Conservation (phyloP, 176 grass and related monocot genomes). For the Triticum monococcum region DNA sequence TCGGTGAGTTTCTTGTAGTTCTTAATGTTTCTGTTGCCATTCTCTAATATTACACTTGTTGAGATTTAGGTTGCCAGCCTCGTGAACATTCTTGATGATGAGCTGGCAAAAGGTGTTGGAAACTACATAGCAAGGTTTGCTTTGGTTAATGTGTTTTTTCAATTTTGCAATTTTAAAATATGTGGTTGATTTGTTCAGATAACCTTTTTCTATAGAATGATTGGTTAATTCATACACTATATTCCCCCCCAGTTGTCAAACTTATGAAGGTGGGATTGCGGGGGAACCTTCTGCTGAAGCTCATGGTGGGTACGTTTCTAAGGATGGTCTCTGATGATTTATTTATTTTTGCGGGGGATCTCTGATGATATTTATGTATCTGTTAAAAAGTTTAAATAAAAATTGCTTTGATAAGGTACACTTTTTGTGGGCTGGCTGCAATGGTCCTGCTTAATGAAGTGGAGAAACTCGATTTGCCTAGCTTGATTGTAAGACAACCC, state of each 20-base stretch:
- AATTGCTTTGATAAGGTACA: constrained; percentile 74
- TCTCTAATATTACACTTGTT: constrained; percentile 38
- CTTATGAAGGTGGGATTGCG: constrained; percentile 96
- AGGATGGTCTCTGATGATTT: constrained; percentile 4
- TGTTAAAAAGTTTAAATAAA: constrained; percentile 29
- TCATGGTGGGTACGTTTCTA: constrained; percentile 96
- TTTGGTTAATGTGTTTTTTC: background rate
- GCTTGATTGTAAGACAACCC: constrained; percentile 68
- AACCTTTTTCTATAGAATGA: constrained; percentile 18
- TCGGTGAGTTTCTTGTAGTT: constrained; percentile 52
- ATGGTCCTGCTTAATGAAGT: constrained; percentile 93
- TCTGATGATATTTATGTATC: constrained; percentile 17
- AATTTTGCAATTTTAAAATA: constrained; percentile 19
- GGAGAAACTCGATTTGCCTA: constrained; percentile 75
- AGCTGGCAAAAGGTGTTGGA: constrained; percentile 68
- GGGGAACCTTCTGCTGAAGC: constrained; percentile 96
- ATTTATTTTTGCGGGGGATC: background rate
- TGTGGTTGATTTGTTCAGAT: background rate
- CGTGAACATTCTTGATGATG: constrained; percentile 80
- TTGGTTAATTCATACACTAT: constrained; percentile 22
- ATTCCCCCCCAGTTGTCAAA: constrained; percentile 70
- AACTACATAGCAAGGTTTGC: constrained; percentile 76
- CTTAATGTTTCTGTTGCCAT: constrained; percentile 10
- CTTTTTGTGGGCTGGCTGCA: constrained; percentile 84
- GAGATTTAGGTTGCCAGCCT: constrained; percentile 80